Evolutionary conservation across 2,329 filamentous ascomycete genomes (phyloP).

Genomic region (Alternaria dauci): DNA sequence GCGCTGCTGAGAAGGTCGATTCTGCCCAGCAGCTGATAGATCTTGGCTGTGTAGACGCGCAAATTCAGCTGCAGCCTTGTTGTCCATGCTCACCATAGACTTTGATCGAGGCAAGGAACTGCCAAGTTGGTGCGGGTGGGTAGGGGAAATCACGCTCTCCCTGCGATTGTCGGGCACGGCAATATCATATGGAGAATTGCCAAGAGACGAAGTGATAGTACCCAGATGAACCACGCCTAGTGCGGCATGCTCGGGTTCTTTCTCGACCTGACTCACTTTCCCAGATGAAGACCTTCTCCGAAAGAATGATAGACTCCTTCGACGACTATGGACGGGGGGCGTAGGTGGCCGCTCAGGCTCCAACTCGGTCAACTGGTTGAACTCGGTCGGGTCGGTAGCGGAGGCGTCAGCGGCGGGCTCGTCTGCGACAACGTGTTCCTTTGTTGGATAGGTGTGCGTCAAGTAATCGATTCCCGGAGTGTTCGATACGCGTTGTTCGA

Average conservation of each 20-base stretch:
- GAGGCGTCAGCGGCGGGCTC: constrained; percentile 15
- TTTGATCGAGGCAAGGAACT: constrained; percentile 37
- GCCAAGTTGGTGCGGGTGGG: constrained; percentile 49
- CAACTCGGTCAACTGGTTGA: constrained; percentile 24
- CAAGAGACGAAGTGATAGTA: constrained; percentile 53
- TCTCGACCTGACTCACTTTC: constrained; percentile 27
- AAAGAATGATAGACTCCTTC: constrained; percentile 44
- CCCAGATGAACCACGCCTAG: constrained; percentile 51
- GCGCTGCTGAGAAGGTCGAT: constrained; percentile 29
- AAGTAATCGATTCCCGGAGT: constrained; percentile 49
- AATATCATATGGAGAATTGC: constrained; percentile 55
- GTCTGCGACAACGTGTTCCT: constrained; percentile 32
- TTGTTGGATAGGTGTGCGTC: constrained; percentile 46
- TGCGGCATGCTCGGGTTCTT: constrained; percentile 24
- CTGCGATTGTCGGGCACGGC: constrained; percentile 40
- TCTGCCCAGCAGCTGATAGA: constrained; percentile 29
- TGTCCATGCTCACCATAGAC: constrained; percentile 48
- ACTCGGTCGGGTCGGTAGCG: constrained; percentile 16
- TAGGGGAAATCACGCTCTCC: constrained; percentile 33
- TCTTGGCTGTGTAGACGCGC: constrained; percentile 50
- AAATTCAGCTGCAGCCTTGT: constrained; percentile 45
- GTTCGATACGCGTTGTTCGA: constrained; percentile 46
- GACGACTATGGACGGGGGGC: constrained; percentile 32
- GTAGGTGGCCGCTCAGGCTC: constrained; percentile 35
- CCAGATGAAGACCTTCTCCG: constrained; percentile 36